These are phyloP conservation scores for Talaromyces sp. DNA, from an alignment of 2,329 filamentous ascomycete species.

Conservation along the genomic window DNA sequence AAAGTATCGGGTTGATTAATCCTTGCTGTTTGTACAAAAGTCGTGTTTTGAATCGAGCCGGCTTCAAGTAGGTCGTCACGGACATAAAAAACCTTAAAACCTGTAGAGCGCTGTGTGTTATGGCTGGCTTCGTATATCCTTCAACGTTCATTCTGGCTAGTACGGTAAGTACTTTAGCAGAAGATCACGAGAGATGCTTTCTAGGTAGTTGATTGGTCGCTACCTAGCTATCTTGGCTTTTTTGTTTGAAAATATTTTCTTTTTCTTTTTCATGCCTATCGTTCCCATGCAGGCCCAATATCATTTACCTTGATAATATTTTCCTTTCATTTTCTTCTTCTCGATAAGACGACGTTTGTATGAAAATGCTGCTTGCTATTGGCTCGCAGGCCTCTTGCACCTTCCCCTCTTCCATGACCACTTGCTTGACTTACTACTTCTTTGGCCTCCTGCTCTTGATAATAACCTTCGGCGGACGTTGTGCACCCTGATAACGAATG, in stretches of 20 bases:
- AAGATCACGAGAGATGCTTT: not conserved
- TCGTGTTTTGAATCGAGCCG: not conserved
- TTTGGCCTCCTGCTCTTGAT: not conserved
- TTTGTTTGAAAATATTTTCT: not conserved
- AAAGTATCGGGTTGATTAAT: not conserved
- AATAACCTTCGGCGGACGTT: not conserved
- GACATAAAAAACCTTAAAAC: not conserved
- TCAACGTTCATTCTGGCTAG: not conserved
- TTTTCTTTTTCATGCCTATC: not conserved
- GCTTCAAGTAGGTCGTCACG: not conserved
- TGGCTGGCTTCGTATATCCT: not conserved
- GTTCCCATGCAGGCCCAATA: not conserved
- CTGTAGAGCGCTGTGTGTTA: not conserved
- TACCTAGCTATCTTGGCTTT: not conserved
- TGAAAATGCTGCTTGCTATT: not conserved
- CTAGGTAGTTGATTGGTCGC: not conserved
- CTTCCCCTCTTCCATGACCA: not conserved
- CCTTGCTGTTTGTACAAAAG: not conserved
- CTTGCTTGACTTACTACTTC: not conserved
- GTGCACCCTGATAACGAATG: not conserved
- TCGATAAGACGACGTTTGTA: not conserved
- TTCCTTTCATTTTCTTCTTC: not conserved
- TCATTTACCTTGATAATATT: not conserved
- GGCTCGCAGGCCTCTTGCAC: not conserved
- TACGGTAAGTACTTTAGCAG: not conserved